Percentiles rank a stretch among this genome's conserved stretches.
phyloP scores from a whole-genome alignment of 2,329 filamentous ascomycete species.

The Hypomyces perniciosus region DNA sequence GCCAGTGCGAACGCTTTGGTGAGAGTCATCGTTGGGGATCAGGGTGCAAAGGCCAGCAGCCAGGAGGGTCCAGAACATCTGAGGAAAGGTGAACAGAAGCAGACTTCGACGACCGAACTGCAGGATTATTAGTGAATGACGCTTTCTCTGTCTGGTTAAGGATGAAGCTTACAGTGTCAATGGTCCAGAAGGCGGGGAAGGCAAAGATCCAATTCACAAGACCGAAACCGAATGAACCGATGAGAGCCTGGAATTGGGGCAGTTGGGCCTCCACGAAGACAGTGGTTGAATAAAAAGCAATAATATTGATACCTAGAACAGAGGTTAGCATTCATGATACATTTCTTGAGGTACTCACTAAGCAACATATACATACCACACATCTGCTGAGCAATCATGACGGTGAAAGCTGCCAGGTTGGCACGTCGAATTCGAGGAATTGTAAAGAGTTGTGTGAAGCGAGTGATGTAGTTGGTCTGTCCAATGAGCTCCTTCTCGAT shows the following conservation, averaged over 20 bases:
- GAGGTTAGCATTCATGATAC: neutral
- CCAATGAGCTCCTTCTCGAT: constrained; percentile 34
- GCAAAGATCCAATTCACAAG: constrained; percentile 60
- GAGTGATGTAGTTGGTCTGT: constrained; percentile 36
- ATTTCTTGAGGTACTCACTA: too few relatives aligned
- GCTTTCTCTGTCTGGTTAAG: neutral
- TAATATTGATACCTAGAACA: constrained; percentile 53
- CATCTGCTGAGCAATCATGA: constrained; percentile 75
- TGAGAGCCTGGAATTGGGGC: constrained; percentile 44
- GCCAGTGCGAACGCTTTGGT: constrained; percentile 36
- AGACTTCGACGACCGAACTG: constrained; percentile 54
- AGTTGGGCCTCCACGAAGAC: constrained; percentile 54
- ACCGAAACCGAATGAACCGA: constrained; percentile 43
- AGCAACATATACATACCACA: constrained; percentile 34
- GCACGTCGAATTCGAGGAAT: constrained; percentile 64
- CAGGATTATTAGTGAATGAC: constrained; percentile 8
- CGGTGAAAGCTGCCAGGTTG: constrained; percentile 67
- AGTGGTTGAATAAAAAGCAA: constrained; percentile 67
- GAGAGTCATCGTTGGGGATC: constrained; percentile 27
- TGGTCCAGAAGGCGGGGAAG: constrained; percentile 61
- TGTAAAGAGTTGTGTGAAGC: constrained; percentile 58
- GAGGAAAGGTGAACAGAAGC: constrained; percentile 59
- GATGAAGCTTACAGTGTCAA: constrained; percentile 45
- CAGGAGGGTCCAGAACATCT: constrained; percentile 56
- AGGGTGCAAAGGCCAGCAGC: constrained; percentile 35